Percentiles rank a stretch among this genome's conserved stretches.
These are phyloP conservation scores for Lachnellula suecica DNA, from an alignment of 2,329 filamentous ascomycete genomes.

Conservation along the genomic window DNA sequence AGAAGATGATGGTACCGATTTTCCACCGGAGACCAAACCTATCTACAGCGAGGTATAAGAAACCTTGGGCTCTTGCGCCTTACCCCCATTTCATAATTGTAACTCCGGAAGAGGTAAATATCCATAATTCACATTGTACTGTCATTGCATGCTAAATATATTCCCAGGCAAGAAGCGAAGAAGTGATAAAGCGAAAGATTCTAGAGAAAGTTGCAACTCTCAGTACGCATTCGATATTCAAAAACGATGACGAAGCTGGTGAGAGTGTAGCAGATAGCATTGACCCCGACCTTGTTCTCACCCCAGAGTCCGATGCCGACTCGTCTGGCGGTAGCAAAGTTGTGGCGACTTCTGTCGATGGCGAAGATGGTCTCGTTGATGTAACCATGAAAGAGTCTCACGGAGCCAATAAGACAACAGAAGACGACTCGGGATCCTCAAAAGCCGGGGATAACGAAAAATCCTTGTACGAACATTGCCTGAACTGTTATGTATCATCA, in stretches of 20 bases:
- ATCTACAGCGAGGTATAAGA: slow-evolving; percentile 28
- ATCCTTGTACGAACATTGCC: slow-evolving; percentile 1
- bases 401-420: slow-evolving; percentile 18
- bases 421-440: not conserved
- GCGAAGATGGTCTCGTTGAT: slow-evolving; percentile 88
- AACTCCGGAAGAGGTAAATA: slow-evolving; percentile 66
- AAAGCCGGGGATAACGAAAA: slow-evolving; percentile 12
- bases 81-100: slow-evolving; percentile 72
- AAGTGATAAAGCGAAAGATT: slow-evolving; percentile 77
- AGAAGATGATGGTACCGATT: slow-evolving; percentile 69
- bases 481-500: not conserved
- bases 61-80: slow-evolving; percentile 34
- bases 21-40: slow-evolving; percentile 54
- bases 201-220: slow-evolving; percentile 73
- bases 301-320: slow-evolving; percentile 62
- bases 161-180: slow-evolving; percentile 53
- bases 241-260: slow-evolving; percentile 35
- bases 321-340: slow-evolving; percentile 70
- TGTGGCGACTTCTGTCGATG: slow-evolving; percentile 75
- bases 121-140: not conserved
- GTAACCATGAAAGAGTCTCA: slow-evolving; percentile 75
- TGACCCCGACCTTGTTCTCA: slow-evolving; percentile 69
- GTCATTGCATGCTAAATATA: not conserved
- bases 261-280: slow-evolving; percentile 49
- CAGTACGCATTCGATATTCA: slow-evolving; percentile 68